These are phyloP conservation scores for Lupinus albus DNA, from an alignment of 306 rosid genomes.

Conservation along the genomic window DNA sequence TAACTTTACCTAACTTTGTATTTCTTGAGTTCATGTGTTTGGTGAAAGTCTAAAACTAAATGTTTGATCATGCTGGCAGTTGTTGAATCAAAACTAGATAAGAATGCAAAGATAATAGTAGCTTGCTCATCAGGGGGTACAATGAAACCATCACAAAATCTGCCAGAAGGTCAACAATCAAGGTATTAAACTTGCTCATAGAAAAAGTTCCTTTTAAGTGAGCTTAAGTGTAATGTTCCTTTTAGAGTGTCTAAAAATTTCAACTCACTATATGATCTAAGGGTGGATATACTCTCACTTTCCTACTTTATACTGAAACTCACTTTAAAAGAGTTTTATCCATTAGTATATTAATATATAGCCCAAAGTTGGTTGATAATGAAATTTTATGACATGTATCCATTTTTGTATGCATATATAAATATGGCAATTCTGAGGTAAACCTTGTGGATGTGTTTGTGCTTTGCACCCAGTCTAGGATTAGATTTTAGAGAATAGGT, in stretches of 20 bases:
- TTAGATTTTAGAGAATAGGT: not conserved
- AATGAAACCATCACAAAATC: conserved; percentile 88
- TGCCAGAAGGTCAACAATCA: conserved; percentile 96
- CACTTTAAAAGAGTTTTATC: too few species aligned
- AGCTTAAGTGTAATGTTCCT: too few species aligned
- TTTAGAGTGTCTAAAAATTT: too few species aligned
- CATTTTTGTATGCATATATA: conserved; percentile 3
- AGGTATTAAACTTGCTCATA: conserved; percentile 49
- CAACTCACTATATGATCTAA: too few species aligned
- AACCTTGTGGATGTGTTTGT: conserved; percentile 15
- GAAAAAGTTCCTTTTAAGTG: too few species aligned
- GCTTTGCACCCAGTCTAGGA: conserved; percentile 8
- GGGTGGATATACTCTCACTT: too few species aligned
- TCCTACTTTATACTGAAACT: too few species aligned
- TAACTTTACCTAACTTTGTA: not conserved
- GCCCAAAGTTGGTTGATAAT: conserved; percentile 19
- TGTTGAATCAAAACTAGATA: conserved; percentile 73
- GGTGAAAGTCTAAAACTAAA: conserved; percentile 34
- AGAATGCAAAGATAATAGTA: conserved; percentile 81
- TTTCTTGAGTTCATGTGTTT: conserved; percentile 25
- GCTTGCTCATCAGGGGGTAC: conserved; percentile 94
- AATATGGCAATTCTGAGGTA: not conserved
- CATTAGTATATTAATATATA: not conserved
- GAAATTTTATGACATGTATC: conserved; percentile 1
- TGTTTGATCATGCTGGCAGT: conserved; percentile 47